Evolutionary conservation across 2,329 filamentous ascomycete genomes (phyloP), one percentile per base, ranked within the genome.

Genomic region (Plectosphaerella plurivora): DNA sequence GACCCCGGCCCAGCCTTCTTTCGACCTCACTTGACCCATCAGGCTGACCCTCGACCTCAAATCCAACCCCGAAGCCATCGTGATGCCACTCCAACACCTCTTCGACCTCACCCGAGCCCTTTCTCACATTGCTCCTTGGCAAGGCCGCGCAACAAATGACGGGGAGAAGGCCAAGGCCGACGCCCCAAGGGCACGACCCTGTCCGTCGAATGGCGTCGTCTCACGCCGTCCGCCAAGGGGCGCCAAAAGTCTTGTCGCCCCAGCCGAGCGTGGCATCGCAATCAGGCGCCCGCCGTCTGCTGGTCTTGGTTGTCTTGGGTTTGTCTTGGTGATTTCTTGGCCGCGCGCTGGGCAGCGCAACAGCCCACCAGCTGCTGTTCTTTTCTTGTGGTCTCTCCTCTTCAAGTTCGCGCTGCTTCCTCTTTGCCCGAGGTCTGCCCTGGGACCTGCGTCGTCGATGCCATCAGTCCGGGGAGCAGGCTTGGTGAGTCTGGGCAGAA

Each of bases 241-340:
- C 18, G 24, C 47, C 39, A 49, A 49, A 49, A 49, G 47, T 49
- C 47, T 49, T 49, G 47, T 49, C 47, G 47, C 47, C 47, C 47
- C 46, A 37, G 46, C 28, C 12, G 18, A 35, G 36, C 46, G 46
- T 41, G 47, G 47, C 47, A 49, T 49, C 35, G 36, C 16, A 49
- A 49, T 49, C 47, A 35, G 24, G 25, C 25, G 15, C 14, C 18
- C 15, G 15, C 41, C 16, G 16, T 16, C 41, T 44, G 10, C 41
- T 44, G 41, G 22, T 22, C 22, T 22, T 5, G 8, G 37, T 5
- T 22, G 22, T 22, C 22, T 22, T 22, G 22, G 22, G 22, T 22
- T 22, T 22, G 22, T 22, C 22, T 5, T 22, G 22, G 22, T 22
- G 3, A 3, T 22, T 22, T 12, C 41, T 39, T 39, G 37, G 37